Evolutionary conservation across 2,329 filamentous ascomycete genomes (phyloP).

Genomic region (Kalmusia sp.): DNA sequence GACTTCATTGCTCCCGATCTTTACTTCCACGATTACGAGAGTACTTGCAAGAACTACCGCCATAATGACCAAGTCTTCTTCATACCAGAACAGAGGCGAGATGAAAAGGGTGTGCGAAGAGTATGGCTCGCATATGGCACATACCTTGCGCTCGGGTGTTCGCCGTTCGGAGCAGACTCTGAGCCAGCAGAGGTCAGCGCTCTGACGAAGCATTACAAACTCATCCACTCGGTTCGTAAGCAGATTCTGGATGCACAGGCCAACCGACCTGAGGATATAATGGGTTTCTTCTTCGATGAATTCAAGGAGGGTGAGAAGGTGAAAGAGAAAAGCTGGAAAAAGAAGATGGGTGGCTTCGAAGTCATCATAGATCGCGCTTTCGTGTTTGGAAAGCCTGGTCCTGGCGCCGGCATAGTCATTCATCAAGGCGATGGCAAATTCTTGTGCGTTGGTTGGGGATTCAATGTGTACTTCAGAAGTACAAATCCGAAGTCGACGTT

Average conservation of each 20-base stretch:
- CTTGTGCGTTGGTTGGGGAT: conserved; percentile 55
- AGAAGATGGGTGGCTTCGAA: conserved; percentile 44
- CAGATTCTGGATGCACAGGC: conserved; percentile 52
- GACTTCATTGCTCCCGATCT: conserved; percentile 58
- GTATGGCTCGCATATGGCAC: conserved; percentile 35
- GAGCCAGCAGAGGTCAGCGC: conserved; percentile 39
- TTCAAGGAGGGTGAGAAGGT: conserved; percentile 34
- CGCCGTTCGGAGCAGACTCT: conserved; percentile 51
- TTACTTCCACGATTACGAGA: conserved; percentile 58
- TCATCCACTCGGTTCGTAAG: conserved; percentile 44
- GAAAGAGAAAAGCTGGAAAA: conserved; percentile 35
- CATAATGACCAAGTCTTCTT: conserved; percentile 56
- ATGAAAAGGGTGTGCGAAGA: conserved; percentile 46
- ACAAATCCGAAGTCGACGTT: conserved; percentile 43
- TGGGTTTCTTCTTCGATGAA: conserved; percentile 56
- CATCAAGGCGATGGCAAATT: conserved; percentile 49
- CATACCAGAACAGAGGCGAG: conserved; percentile 61
- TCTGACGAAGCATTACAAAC: conserved; percentile 50
- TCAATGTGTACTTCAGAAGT: conserved; percentile 46
- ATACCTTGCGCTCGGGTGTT: conserved; percentile 26
- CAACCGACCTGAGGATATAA: conserved; percentile 29
- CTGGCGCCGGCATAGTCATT: conserved; percentile 54
- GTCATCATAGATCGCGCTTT: conserved; percentile 53
- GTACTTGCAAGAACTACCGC: conserved; percentile 53
- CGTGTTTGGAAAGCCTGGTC: conserved; percentile 53